Conservation (phyloP, 2,329 filamentous ascomycete genomes). For the Parastagonospora nodorum region DNA sequence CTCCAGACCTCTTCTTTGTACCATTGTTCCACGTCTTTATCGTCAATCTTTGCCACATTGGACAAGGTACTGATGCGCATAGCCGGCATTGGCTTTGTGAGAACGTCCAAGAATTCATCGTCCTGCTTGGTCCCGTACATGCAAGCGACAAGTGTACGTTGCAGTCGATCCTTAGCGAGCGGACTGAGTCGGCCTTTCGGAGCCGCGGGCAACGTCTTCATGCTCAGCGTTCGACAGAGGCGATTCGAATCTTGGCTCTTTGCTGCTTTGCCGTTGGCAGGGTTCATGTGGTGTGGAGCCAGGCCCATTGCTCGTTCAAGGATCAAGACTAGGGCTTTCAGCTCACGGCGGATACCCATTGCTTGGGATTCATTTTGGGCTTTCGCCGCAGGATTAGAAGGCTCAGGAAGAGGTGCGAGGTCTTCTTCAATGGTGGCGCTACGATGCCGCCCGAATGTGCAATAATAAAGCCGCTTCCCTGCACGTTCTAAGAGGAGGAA, state of each 20-base stretch:
- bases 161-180: constrained; percentile 50
- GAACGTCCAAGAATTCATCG: constrained; percentile 49
- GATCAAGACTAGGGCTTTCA: constrained; percentile 49
- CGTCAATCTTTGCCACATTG: constrained; percentile 43
- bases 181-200: constrained; percentile 41
- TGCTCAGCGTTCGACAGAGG: constrained; percentile 29
- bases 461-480: constrained; percentile 46
- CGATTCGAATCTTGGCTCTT: constrained; percentile 5
- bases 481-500: constrained; percentile 49
- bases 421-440: constrained; percentile 32
- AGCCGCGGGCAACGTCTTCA: constrained; percentile 25
- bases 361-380: constrained; percentile 25
- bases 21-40: constrained; percentile 55
- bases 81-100: constrained; percentile 45
- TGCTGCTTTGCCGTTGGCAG: constrained; percentile 14
- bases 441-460: constrained; percentile 45
- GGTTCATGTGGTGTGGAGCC: constrained; percentile 45
- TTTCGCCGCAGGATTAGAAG: constrained; percentile 5
- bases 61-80: constrained; percentile 26
- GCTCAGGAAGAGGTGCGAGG: constrained; percentile 20
- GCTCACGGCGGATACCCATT: constrained; percentile 38
- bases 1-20: constrained; percentile 63
- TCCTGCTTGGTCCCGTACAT: constrained; percentile 48
- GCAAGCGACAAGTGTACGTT: constrained; percentile 51
- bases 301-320: constrained; percentile 48